A percentile compares a stretch with the other conserved stretches of the same genome.
These are phyloP conservation scores for Blakeslea trispora DNA, from an alignment of 371 early-diverging fungal genomes.

Conservation along the genomic window DNA sequence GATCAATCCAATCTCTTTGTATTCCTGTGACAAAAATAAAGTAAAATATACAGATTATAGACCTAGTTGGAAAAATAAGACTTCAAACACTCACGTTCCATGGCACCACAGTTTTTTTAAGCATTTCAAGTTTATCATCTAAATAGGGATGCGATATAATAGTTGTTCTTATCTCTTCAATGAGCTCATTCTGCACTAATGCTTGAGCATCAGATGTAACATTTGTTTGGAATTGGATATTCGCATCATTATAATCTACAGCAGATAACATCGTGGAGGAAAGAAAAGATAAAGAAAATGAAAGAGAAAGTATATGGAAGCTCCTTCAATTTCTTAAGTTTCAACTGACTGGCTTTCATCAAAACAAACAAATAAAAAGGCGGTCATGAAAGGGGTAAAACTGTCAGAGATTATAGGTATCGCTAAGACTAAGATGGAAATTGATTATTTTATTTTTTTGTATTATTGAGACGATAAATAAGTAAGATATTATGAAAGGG, in stretches of 20 bases:
- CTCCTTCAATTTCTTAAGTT: no score
- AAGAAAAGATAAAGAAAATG: neutral
- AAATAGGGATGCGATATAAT: constrained; percentile 81
- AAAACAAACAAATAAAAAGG: constrained; percentile 4
- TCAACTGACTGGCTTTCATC: neutral
- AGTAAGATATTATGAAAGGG: neutral
- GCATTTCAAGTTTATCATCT: constrained; percentile 69
- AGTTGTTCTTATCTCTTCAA: constrained; percentile 56
- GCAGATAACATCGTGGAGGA: constrained; percentile 1
- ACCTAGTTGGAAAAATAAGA: no score
- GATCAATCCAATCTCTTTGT: constrained; percentile 57
- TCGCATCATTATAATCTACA: neutral
- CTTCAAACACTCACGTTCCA: constrained; percentile 71
- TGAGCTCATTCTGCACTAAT: constrained; percentile 17
- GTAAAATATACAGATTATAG: neutral
- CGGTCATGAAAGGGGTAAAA: constrained; percentile 19
- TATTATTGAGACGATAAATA: neutral
- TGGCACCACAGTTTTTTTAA: constrained; percentile 77
- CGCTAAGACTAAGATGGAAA: neutral
- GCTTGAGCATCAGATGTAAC: constrained; percentile 8
- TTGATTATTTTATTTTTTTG: constrained; percentile 2
- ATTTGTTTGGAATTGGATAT: neutral
- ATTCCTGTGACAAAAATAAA: constrained; percentile 6
- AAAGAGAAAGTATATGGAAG: no score
- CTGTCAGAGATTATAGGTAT: constrained; percentile 21